A percentile compares a stretch with the other conserved stretches of the same genome.
phyloP scores from a whole-genome alignment of 176 grass and related monocot genomes.

The Sorghum bicolor region DNA sequence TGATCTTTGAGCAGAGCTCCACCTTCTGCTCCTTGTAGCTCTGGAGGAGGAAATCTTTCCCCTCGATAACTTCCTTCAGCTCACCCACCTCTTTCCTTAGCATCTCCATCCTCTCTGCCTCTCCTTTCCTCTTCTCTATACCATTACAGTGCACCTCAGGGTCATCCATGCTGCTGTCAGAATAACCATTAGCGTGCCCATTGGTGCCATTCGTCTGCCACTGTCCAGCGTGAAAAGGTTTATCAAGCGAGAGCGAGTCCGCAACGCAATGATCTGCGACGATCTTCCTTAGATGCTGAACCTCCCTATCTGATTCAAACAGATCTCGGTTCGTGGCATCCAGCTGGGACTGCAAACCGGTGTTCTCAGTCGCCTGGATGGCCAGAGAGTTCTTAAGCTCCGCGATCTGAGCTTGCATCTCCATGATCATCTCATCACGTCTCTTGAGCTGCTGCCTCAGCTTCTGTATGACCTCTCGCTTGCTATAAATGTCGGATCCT shows the following conservation, averaged over 20 bases:
- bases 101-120: constrained; percentile 50
- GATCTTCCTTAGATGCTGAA: constrained; percentile 68
- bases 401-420: constrained; percentile 78
- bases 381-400: constrained; percentile 72
- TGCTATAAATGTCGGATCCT: constrained; percentile 79
- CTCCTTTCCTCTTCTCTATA: constrained; percentile 52
- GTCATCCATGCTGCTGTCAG: constrained; percentile 48
- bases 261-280: constrained; percentile 58
- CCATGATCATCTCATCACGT: constrained; percentile 83
- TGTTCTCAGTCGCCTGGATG: constrained; percentile 46
- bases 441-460: constrained; percentile 78
- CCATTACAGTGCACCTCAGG: constrained; percentile 37
- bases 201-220: constrained; percentile 45
- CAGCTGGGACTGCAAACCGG: constrained; percentile 59
- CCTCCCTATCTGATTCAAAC: constrained; percentile 75
- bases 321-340: constrained; percentile 63
- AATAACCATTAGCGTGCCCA: constrained; percentile 53
- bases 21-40: constrained; percentile 92
- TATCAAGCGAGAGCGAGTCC: constrained; percentile 42
- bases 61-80: constrained; percentile 72
- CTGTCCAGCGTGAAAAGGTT: constrained; percentile 32
- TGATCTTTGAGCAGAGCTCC: constrained; percentile 71
- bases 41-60: constrained; percentile 89
- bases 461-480: constrained; percentile 85
- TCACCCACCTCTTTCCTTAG: constrained; percentile 65